Percentiles rank a stretch among this genome's conserved stretches.
Evolutionary conservation across 106 monocot genomes (phyloP).

Genomic region (Allium sativum): DNA sequence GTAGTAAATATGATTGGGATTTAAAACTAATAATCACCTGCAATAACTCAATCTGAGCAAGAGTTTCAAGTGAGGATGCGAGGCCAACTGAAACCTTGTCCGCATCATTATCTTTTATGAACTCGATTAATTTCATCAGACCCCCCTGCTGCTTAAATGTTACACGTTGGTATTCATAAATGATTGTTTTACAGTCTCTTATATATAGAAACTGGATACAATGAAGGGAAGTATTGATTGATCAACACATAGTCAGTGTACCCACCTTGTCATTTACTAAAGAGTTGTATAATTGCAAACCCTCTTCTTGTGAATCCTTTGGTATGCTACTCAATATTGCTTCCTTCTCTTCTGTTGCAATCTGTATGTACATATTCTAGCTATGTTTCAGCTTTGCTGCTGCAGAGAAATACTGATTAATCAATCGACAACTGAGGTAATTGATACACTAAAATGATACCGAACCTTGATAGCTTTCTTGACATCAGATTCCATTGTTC

Average conservation of each 20-base stretch:
- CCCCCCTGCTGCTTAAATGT: constrained; percentile 45
- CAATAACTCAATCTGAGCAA: constrained; percentile 76
- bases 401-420: too few species aligned
- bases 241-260: constrained; percentile 4
- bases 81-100: constrained; percentile 83
- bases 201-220: background rate
- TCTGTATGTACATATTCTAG: constrained; percentile 27
- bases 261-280: constrained; percentile 56
- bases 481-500: constrained; percentile 79
- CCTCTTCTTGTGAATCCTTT: constrained; percentile 46
- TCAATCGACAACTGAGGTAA: too few species aligned
- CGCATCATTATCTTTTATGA: constrained; percentile 73
- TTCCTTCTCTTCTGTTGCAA: constrained; percentile 57
- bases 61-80: constrained; percentile 59
- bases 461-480: constrained; percentile 87
- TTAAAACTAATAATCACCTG: constrained; percentile 41
- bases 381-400: too few species aligned
- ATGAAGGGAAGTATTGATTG: background rate
- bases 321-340: constrained; percentile 57
- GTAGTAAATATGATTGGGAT: too few species aligned
- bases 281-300: constrained; percentile 54
- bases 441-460: background rate
- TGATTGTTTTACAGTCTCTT: background rate
- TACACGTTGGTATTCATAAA: background rate
- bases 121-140: constrained; percentile 48